These are phyloP conservation scores for Candida oleophila DNA, from an alignment of 805 yeast genomes.

Conservation along the genomic window DNA sequence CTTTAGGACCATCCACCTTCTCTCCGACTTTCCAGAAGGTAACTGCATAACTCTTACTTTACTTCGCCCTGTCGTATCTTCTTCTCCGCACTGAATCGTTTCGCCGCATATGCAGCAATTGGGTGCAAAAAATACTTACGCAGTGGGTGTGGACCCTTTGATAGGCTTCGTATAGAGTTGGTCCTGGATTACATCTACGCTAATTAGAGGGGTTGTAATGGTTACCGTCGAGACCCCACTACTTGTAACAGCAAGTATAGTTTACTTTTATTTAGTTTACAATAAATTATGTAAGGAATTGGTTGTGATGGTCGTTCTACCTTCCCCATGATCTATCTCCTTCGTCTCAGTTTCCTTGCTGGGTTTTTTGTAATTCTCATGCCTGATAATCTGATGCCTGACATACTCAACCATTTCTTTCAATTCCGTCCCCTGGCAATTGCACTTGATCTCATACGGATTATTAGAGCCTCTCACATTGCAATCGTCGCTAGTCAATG, in stretches of 20 bases:
- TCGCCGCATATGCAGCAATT: background rate
- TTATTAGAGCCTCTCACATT: background rate
- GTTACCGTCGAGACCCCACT: too few relatives aligned
- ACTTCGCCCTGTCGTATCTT: background rate
- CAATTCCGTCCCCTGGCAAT: slow-evolving; percentile 10
- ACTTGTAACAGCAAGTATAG: too few relatives aligned
- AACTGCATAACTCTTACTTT: too few relatives aligned
- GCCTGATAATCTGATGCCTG: background rate
- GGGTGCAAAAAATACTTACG: background rate
- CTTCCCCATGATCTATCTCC: background rate
- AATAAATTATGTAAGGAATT: background rate
- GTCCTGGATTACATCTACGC: too few relatives aligned
- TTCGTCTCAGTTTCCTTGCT: background rate
- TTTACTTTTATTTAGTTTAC: background rate
- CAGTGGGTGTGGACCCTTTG: too few relatives aligned
- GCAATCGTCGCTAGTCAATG: background rate
- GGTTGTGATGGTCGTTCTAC: background rate
- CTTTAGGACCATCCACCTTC: too few relatives aligned
- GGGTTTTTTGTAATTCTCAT: too few relatives aligned
- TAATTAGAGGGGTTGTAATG: too few relatives aligned
- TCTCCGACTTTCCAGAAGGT: too few relatives aligned
- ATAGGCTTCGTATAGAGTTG: too few relatives aligned
- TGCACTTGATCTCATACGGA: slow-evolving; percentile 10
- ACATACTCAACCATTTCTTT: background rate
- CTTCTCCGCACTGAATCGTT: background rate